Evolutionary conservation across 2,329 filamentous ascomycete genomes (phyloP), one percentile per base, ranked within the genome.

Genomic region (Emericellopsis cladophorae): DNA sequence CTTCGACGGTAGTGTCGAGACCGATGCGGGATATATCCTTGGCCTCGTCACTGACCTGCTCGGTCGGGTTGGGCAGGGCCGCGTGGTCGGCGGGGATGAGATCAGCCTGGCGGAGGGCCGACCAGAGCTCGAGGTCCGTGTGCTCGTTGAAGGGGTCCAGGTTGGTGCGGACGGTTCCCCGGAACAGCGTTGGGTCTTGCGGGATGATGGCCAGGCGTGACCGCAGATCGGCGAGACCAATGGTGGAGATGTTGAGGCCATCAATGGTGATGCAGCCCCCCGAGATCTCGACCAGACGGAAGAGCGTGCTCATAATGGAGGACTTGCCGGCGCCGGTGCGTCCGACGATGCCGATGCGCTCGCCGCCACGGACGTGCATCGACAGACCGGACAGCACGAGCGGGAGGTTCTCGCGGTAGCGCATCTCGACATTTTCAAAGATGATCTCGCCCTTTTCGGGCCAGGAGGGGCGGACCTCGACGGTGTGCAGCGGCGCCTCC

Each of bases 1-100:
- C 92, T 51, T 95, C 88, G 3, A 96, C 90, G 2, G 77, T 54
- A 14, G 75, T 82, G 60, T 96, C 90, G 18, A 98, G 80, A 48
- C 87, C 79, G 45, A 95, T 83, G 42, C 84, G 78, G 31, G 40
- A 38, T 7, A 53, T 81, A 3, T 95, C 88, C 14, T 73, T 80
- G 56, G 93, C 85, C 18, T 95, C 79, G 45, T 86, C 79, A 39
- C 90, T 79, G 31, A 15, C 23, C 14, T 31, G 11, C 23, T 16
- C n/a, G 15, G 35, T 42, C 9, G 34, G n/a, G 7, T 26, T 16
- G 36, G 18, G 21, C 7, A 21, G 32, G 12, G 80, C 74, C 12
- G 7, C 37, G 7, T 33, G n/a, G 11, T 77, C 70, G 2, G 59
- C 59, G 4, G 71, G 61, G 3, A 87, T 75, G 2, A 92, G 69